phyloP scores from a whole-genome alignment of 1,139 yeast genomes.

The Eremothecium gossypii region DNA sequence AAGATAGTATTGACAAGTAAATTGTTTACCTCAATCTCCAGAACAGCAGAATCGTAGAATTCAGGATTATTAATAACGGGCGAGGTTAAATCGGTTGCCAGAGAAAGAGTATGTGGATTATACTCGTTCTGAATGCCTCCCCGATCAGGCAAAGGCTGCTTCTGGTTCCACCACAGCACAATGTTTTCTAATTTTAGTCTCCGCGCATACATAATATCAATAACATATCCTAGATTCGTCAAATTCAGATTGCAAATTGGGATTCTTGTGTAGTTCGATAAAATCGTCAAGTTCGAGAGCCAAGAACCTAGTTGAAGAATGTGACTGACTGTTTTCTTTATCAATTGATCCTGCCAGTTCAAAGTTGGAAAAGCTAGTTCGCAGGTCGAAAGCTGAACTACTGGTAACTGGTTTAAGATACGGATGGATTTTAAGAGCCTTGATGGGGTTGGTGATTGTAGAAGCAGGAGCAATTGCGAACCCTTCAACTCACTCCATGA shows the following conservation, averaged over 20 bases:
- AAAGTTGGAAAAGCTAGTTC: conserved; percentile 61
- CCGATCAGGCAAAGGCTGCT: conserved; percentile 63
- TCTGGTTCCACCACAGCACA: conserved; percentile 89
- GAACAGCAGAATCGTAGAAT: conserved; percentile 64
- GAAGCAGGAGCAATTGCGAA: conserved; percentile 52
- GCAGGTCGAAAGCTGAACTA: conserved; percentile 47
- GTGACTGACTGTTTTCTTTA: conserved; percentile 60
- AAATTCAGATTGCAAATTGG: conserved; percentile 80
- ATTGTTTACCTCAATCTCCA: conserved; percentile 74
- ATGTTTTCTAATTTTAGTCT: conserved; percentile 54
- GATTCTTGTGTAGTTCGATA: conserved; percentile 66
- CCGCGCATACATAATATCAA: conserved; percentile 84
- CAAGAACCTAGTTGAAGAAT: conserved; percentile 68
- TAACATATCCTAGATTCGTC: conserved; percentile 67
- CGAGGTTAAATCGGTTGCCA: conserved; percentile 55
- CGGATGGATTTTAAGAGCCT: conserved; percentile 38
- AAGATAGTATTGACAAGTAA: conserved; percentile 77
- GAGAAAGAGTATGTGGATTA: conserved; percentile 26
- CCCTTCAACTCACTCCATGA: conserved; percentile 62
- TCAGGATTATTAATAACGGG: conserved; percentile 76
- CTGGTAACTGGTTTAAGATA: conserved; percentile 52
- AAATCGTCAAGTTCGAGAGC: conserved; percentile 54
- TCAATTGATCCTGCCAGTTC: conserved; percentile 77
- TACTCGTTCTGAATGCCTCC: conserved; percentile 74
- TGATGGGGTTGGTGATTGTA: conserved; percentile 62